Conservation (phyloP, 176 grass and related monocot genomes). For the Raddia distichophylla region DNA sequence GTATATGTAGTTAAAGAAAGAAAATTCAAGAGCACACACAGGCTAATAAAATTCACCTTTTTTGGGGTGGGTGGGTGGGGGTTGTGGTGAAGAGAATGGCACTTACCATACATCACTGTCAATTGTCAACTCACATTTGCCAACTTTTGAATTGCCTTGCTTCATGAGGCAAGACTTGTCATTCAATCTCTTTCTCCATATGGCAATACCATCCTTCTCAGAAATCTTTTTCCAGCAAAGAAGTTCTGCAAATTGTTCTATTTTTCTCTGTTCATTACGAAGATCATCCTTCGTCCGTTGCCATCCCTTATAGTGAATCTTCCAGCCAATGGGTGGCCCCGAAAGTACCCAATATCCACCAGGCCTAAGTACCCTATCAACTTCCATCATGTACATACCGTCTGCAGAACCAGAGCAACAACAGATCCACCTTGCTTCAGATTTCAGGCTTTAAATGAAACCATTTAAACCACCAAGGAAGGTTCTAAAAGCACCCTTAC, state of each 20-base stretch:
- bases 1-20: conserved; percentile 26
- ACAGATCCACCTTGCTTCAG: conserved; percentile 18
- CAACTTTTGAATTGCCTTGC: conserved; percentile 40
- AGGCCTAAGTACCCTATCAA: conserved; percentile 82
- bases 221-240: conserved; percentile 93
- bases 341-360: conserved; percentile 94
- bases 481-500: conserved; percentile 43
- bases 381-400: conserved; percentile 97
- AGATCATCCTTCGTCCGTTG: conserved; percentile 68
- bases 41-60: conserved; percentile 6
- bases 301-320: conserved; percentile 69
- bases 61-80: neutral
- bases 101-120: conserved; percentile 69
- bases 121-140: conserved; percentile 65
- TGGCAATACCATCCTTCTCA: conserved; percentile 67
- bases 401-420: conserved; percentile 53
- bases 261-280: conserved; percentile 66
- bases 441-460: neutral
- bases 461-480: conserved; percentile 24
- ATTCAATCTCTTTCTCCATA: conserved; percentile 81
- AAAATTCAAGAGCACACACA: conserved; percentile 18
- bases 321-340: conserved; percentile 87
- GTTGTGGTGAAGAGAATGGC: conserved; percentile 8
- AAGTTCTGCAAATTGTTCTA: conserved; percentile 71
- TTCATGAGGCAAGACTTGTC: conserved; percentile 58